These are phyloP conservation scores for Penicillium canariense DNA, from an alignment of 495 filamentous ascomycete genomes.

Conservation along the genomic window DNA sequence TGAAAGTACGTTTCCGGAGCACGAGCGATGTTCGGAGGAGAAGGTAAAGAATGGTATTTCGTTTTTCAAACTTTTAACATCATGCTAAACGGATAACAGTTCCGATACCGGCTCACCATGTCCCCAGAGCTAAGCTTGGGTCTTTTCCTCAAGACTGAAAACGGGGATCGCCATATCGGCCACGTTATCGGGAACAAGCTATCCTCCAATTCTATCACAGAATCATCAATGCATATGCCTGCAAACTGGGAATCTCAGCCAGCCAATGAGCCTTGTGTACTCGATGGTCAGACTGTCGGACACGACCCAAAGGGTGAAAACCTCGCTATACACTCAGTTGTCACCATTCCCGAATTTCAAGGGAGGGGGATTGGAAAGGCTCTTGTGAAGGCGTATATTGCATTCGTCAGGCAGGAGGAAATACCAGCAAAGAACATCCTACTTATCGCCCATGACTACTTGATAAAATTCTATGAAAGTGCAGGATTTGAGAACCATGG, in stretches of 20 bases:
- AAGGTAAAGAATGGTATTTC: constrained; percentile 13
- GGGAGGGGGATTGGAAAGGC: constrained; percentile 21
- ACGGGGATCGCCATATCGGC: constrained; percentile 14
- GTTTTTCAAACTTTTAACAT: neutral
- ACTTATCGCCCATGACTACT: constrained; percentile 25
- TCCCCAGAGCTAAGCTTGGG: constrained; percentile 21
- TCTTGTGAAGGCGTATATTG: constrained; percentile 21
- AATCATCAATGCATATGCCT: constrained; percentile 25
- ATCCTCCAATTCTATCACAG: constrained; percentile 10
- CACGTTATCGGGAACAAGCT: constrained; percentile 21
- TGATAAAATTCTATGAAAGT: constrained; percentile 26
- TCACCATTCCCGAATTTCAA: constrained; percentile 23
- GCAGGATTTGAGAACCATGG: constrained; percentile 21
- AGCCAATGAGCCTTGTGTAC: neutral
- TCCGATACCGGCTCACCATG: constrained; percentile 19
- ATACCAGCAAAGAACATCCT: constrained; percentile 4
- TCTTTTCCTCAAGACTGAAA: constrained; percentile 16
- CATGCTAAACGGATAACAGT: constrained; percentile 8
- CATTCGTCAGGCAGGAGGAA: constrained; percentile 9
- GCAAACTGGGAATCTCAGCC: constrained; percentile 17
- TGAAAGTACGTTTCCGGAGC: constrained; percentile 19
- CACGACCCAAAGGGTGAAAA: constrained; percentile 19
- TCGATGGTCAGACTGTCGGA: constrained; percentile 16
- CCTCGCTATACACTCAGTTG: constrained; percentile 29
- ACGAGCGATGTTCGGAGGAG: constrained; percentile 26